Base-by-base conservation (phyloP, 2,329 filamentous ascomycete genomes). In the Ascochyta rabiei region DNA sequence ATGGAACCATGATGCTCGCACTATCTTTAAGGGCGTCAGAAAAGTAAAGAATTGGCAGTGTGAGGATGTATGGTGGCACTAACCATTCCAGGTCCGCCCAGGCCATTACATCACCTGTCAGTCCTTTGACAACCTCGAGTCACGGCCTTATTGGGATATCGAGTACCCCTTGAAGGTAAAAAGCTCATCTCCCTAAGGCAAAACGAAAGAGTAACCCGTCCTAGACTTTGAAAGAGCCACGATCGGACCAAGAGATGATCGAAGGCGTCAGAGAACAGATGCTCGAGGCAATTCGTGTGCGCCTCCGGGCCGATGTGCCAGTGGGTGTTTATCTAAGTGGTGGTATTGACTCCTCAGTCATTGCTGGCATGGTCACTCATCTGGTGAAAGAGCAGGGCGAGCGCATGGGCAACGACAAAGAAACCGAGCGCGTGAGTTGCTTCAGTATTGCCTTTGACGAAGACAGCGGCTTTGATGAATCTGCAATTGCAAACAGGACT, bases 311-410 rank as follows among this genome's bases (percentile, higher is more conserved):
- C 1, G 84, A 86, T 64, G 84, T 86, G 0, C 82, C 82, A 3
- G 74, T 86, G 4, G 84, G 81, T 2, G 72, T 86, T 41, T 85
- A 84, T 48, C 70, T 86, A 0, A 81, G 77, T 31, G 84, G 84
- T 5, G 84, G 84, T 0, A 79, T 86, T 48, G 83, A 86, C 63
- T 84, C 82, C 0, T 85, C 83, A 0, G 75, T 78, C 1, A 71
- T 86, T 21, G 83, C 83, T 4, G 84, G 84, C 3, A 84, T 86
- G 59, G 80, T 80, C 3, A 78, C 77, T 0, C 75, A 84, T 49
- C 74, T 86, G 1, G 75, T 79, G n/a, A 73, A 76, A 35, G 73
- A 82, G 44, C 66, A 81, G 53, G 74, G 77, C 8, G 69, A 76
- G 24, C 70, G 73, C 21, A 69, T 83, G 24, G 81, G 82, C 13